phyloP scores from a whole-genome alignment of 2,329 filamentous ascomycete genomes.

The Beauveria rudraprayagi region DNA sequence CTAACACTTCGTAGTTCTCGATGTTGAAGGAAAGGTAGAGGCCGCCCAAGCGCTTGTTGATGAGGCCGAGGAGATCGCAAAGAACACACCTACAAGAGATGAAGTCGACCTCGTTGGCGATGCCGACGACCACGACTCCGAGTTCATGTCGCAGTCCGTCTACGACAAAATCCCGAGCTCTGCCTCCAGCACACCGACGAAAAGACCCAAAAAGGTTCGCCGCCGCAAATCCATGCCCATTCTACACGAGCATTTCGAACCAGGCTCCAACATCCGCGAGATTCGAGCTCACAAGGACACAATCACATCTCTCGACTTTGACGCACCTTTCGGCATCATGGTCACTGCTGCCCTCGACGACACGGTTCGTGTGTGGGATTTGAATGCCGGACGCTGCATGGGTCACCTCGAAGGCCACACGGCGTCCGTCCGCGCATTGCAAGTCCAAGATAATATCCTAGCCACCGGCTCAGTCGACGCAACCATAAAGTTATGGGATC shows the following conservation, averaged over 20 bases:
- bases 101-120: slow-evolving; percentile 46
- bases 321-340: slow-evolving; percentile 93
- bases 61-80: slow-evolving; percentile 48
- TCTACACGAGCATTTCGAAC: slow-evolving; percentile 88
- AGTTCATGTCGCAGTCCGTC: slow-evolving; percentile 96
- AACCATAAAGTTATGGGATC: slow-evolving; percentile 88
- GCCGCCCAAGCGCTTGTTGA: slow-evolving; percentile 52
- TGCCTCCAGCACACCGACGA: slow-evolving; percentile 38
- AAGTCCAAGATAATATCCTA: slow-evolving; percentile 92
- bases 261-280: slow-evolving; percentile 81
- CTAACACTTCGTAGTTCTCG: slow-evolving; percentile 45
- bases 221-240: slow-evolving; percentile 85
- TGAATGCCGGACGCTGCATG: slow-evolving; percentile 88
- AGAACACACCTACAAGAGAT: slow-evolving; percentile 42
- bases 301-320: slow-evolving; percentile 89
- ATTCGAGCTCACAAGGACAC: slow-evolving; percentile 81
- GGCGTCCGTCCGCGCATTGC: slow-evolving; percentile 83
- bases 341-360: slow-evolving; percentile 90
- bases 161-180: slow-evolving; percentile 79
- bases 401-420: slow-evolving; percentile 89
- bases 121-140: slow-evolving; percentile 38
- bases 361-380: slow-evolving; percentile 90
- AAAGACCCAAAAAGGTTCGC: slow-evolving; percentile 44
- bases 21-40: slow-evolving; percentile 54
- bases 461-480: slow-evolving; percentile 94